Percentiles rank a stretch among this genome's conserved stretches.
Conservation (phyloP, 2,329 filamentous ascomycete species). For the Orbilia javanica region DNA sequence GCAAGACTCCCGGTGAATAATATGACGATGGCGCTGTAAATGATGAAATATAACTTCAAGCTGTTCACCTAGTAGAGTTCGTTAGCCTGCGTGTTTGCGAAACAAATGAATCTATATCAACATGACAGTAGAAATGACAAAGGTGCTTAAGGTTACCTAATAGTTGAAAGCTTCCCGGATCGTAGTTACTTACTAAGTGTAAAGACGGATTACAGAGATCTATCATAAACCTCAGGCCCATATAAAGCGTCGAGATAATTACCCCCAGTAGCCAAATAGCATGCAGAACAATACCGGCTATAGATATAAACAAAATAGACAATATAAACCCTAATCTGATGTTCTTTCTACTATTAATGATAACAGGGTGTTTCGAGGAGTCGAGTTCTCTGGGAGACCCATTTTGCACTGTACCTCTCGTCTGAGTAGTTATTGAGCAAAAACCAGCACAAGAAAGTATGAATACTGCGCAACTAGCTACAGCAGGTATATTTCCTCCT, state of each 20-base stretch:
- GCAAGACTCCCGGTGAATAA: background rate
- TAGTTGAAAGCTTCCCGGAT: background rate
- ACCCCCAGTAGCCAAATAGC: background rate
- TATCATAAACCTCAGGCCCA: background rate
- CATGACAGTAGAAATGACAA: too few species aligned
- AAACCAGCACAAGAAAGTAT: background rate
- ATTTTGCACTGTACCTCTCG: background rate
- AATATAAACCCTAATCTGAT: background rate
- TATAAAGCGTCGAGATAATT: background rate
- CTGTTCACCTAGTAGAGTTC: background rate
- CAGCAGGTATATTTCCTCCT: background rate
- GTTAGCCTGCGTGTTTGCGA: too few species aligned
- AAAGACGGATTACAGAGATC: background rate
- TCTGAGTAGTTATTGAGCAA: background rate
- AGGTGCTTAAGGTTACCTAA: too few species aligned
- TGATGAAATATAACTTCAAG: background rate
- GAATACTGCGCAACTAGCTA: background rate
- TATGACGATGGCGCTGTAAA: background rate
- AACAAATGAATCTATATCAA: too few species aligned
- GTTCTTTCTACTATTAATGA: background rate
- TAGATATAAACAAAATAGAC: background rate
- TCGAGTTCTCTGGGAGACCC: background rate
- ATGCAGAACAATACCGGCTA: background rate
- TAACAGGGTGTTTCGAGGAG: background rate
- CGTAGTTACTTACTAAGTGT: background rate